phyloP scores from a whole-genome alignment of 768 basidiomycete genomes.

The Hypholoma sublateritium region DNA sequence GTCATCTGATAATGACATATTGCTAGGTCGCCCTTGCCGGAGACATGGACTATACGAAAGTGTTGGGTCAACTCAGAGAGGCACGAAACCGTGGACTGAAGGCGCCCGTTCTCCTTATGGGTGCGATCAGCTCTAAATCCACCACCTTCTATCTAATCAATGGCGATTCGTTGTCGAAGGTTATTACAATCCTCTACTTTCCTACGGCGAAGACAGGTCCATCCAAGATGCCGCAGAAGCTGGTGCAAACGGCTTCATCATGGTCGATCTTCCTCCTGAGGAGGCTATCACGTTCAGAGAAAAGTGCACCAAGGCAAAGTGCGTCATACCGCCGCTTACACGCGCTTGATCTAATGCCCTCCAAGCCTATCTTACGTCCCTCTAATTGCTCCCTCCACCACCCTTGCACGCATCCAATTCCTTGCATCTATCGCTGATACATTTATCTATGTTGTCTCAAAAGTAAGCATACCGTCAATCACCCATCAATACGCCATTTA shows the following conservation, averaged over 20 bases:
- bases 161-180: slow-evolving; percentile 45
- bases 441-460: slow-evolving; percentile 98
- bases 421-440: slow-evolving; percentile 91
- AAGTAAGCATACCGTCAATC: slow-evolving; percentile 45
- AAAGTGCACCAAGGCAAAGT: slow-evolving; percentile 83
- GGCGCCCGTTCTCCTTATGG: slow-evolving; percentile 91
- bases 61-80: slow-evolving; percentile 72
- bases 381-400: slow-evolving; percentile 92
- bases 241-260: slow-evolving; percentile 96
- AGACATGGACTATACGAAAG: slow-evolving; percentile 71
- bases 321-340: slow-evolving; percentile 28
- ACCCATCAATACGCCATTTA: slow-evolving; percentile 10
- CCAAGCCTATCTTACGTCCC: slow-evolving; percentile 91
- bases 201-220: slow-evolving; percentile 93
- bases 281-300: slow-evolving; percentile 90
- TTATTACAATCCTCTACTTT: slow-evolving; percentile 95
- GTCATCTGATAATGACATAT: slow-evolving; percentile 9
- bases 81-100: slow-evolving; percentile 83
- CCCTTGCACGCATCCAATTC: slow-evolving; percentile 84
- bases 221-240: slow-evolving; percentile 87
- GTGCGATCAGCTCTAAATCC: slow-evolving; percentile 36
- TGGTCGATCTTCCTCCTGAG: slow-evolving; percentile 97
- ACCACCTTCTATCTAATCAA: slow-evolving; percentile 4
- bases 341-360: not conserved
- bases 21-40: slow-evolving; percentile 81